Percentiles rank a stretch among this genome's conserved stretches.
These are phyloP conservation scores for Leptographium lundbergii DNA, from an alignment of 2,329 filamentous ascomycete species.

Conservation along the genomic window DNA sequence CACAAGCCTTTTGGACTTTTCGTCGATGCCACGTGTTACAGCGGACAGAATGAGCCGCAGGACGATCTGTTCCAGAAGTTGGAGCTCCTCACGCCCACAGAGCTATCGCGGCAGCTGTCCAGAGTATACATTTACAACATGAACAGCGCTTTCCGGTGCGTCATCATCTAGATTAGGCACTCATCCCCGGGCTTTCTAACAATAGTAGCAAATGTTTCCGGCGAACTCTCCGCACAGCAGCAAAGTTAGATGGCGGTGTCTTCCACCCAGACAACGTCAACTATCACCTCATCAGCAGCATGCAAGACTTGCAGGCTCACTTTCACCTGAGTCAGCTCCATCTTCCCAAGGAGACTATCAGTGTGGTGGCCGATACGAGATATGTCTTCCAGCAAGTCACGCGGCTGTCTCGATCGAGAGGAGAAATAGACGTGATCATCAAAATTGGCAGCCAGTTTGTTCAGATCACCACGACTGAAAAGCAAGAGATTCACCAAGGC, in stretches of 20 bases:
- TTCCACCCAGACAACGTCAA: conserved; percentile 54
- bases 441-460: conserved; percentile 59
- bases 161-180: not conserved
- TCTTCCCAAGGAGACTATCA: conserved; percentile 57
- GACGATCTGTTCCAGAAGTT: conserved; percentile 53
- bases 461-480: conserved; percentile 55
- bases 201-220: conserved; percentile 46
- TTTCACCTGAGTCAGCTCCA: conserved; percentile 56
- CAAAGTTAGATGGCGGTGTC: conserved; percentile 45
- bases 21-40: conserved; percentile 59
- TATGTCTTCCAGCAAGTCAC: conserved; percentile 55
- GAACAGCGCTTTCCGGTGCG: conserved; percentile 54
- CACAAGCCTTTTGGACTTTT: conserved; percentile 55
- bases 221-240: conserved; percentile 46
- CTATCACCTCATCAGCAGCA: conserved; percentile 51
- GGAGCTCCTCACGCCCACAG: conserved; percentile 48
- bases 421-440: conserved; percentile 57
- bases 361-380: conserved; percentile 52
- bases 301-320: conserved; percentile 52
- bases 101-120: conserved; percentile 45
- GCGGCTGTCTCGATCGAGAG: conserved; percentile 53
- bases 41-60: conserved; percentile 51
- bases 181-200: not conserved
- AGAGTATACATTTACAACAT: conserved; percentile 61
- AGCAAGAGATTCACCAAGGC: conserved; percentile 53